Evolutionary conservation across 1,139 yeast genomes (phyloP).

Genomic region (Pneumocystis sp.): DNA sequence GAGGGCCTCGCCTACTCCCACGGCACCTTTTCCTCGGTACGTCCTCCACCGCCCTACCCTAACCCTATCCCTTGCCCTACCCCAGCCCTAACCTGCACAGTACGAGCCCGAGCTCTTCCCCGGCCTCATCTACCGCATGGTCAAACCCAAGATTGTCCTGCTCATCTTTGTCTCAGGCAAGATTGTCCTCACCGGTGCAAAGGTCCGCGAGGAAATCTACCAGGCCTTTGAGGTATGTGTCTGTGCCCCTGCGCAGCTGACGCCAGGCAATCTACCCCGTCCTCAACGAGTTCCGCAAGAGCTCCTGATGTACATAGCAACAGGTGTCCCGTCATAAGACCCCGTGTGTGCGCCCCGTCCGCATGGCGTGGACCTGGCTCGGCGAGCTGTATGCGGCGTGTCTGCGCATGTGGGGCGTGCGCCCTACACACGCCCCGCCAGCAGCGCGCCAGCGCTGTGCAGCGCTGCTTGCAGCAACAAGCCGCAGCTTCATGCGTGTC

Average conservation of each 20-base stretch:
- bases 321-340: too few relatives aligned
- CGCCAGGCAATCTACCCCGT: slow-evolving; percentile 76
- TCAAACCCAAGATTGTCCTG: slow-evolving; percentile 91
- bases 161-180: slow-evolving; percentile 94
- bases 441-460: slow-evolving; percentile 50
- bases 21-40: slow-evolving; percentile 82
- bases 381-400: not conserved
- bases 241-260: not conserved
- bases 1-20: slow-evolving; percentile 97
- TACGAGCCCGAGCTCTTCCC: slow-evolving; percentile 98
- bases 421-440: slow-evolving; percentile 34
- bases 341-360: too few relatives aligned
- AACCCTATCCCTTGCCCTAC: not conserved
- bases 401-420: not conserved
- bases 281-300: slow-evolving; percentile 88
- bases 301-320: not conserved
- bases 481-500: slow-evolving; percentile 87
- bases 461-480: slow-evolving; percentile 49
- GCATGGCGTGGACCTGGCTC: too few relatives aligned
- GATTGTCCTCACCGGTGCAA: slow-evolving; percentile 96
- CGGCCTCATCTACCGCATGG: slow-evolving; percentile 98
- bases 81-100: not conserved
- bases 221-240: slow-evolving; percentile 63
- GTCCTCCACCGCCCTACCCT: not conserved
- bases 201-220: slow-evolving; percentile 95